Evolutionary conservation across 345 rosid species (phyloP).

Genomic region (Salix viminalis): DNA sequence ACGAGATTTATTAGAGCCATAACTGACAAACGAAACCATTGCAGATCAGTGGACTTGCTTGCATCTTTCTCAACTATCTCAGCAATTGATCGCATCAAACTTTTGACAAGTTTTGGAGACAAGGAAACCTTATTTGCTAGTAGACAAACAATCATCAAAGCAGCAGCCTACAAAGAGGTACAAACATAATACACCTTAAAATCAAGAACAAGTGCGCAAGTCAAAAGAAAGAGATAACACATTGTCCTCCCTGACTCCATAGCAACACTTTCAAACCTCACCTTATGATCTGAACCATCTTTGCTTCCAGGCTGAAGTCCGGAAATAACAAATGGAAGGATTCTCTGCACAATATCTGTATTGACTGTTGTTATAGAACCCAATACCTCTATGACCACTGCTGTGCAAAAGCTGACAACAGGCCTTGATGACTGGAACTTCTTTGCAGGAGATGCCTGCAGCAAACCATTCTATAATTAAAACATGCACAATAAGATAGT

Average conservation of each 20-base stretch:
- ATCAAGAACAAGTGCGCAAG: background rate
- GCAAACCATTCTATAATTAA: slow-evolving; percentile 9
- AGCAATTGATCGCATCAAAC: slow-evolving; percentile 63
- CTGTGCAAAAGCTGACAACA: slow-evolving; percentile 66
- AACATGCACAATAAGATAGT: slow-evolving; percentile 3
- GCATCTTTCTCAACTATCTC: slow-evolving; percentile 58
- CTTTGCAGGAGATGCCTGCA: slow-evolving; percentile 68
- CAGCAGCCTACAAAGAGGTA: slow-evolving; percentile 63
- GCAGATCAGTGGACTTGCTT: slow-evolving; percentile 58
- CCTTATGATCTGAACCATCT: slow-evolving; percentile 76
- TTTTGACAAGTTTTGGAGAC: slow-evolving; percentile 66
- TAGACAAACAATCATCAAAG: slow-evolving; percentile 76
- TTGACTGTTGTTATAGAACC: slow-evolving; percentile 56
- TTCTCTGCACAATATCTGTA: slow-evolving; percentile 64
- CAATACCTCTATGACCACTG: slow-evolving; percentile 71
- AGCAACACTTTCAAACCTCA: slow-evolving; percentile 20
- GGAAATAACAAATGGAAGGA: slow-evolving; percentile 70
- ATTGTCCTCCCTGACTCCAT: background rate
- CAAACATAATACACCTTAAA: background rate
- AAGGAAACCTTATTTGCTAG: slow-evolving; percentile 64
- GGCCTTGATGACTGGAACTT: slow-evolving; percentile 63
- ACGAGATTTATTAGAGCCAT: slow-evolving; percentile 72
- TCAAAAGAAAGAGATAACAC: background rate
- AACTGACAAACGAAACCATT: slow-evolving; percentile 60
- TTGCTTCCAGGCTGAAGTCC: slow-evolving; percentile 59